Conservation (phyloP, 2,329 filamentous ascomycete genomes). For the Lecanoromycetidae sp. region DNA sequence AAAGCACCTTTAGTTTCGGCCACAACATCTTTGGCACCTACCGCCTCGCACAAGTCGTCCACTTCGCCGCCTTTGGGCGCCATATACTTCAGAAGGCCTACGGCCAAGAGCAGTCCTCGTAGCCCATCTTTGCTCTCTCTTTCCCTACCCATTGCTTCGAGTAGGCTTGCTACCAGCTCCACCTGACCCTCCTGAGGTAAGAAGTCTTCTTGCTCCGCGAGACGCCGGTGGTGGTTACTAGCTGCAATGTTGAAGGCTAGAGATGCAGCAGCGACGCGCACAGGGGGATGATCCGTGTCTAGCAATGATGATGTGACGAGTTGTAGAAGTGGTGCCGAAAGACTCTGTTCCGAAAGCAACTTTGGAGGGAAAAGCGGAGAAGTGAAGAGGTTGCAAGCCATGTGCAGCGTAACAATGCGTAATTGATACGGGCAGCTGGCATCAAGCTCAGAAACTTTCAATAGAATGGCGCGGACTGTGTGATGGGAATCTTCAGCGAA, state of each 20-base stretch:
- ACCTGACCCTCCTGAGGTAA: constrained; percentile 62
- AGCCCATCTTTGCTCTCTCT: constrained; percentile 52
- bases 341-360: constrained; percentile 40
- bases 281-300: constrained; percentile 59
- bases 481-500: constrained; percentile 65
- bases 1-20: constrained; percentile 19
- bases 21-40: constrained; percentile 61
- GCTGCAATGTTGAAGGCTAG: constrained; percentile 72
- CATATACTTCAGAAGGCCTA: constrained; percentile 66
- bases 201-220: constrained; percentile 42
- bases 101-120: constrained; percentile 61
- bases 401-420: constrained; percentile 69
- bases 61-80: constrained; percentile 59
- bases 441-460: constrained; percentile 31
- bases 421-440: constrained; percentile 65
- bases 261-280: constrained; percentile 70
- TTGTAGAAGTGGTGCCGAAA: constrained; percentile 50
- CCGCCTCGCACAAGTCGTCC: constrained; percentile 62
- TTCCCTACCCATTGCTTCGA: constrained; percentile 54
- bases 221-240: constrained; percentile 54
- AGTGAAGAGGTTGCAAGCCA: constrained; percentile 74
- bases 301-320: constrained; percentile 68
- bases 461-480: constrained; percentile 44
- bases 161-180: constrained; percentile 65
- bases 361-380: constrained; percentile 57